Conservation (phyloP, 139 green algal species). For the Chlamydomonas eustigma region DNA sequence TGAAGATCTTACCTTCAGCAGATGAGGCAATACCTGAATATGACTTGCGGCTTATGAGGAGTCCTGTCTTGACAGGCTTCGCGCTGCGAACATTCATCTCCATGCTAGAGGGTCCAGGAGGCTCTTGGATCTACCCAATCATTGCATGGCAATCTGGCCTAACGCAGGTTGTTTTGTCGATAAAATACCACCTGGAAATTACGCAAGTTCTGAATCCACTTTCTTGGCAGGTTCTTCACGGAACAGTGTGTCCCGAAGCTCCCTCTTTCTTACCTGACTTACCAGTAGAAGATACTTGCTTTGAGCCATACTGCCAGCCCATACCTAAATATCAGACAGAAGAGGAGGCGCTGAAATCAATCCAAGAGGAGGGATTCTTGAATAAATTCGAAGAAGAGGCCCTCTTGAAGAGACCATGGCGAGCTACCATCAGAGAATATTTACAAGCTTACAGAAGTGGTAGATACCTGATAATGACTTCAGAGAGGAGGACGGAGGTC, state of each 20-base stretch:
- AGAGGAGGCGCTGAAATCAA: background rate
- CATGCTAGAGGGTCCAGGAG: background rate
- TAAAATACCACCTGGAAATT: too few relatives aligned
- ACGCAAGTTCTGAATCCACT: background rate
- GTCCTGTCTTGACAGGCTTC: background rate
- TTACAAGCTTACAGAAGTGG: slow-evolving; percentile 4
- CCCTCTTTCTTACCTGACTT: slow-evolving; percentile 15
- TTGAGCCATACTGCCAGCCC: background rate
- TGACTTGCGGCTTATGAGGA: background rate
- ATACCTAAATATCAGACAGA: background rate
- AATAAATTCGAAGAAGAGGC: background rate
- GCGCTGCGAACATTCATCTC: background rate
- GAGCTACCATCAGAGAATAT: slow-evolving; percentile 3
- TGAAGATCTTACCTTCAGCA: background rate
- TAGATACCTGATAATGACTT: too few relatives aligned
- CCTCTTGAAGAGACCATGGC: background rate
- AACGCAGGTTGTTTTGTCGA: too few relatives aligned
- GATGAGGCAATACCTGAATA: background rate
- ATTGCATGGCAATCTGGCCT: slow-evolving; percentile 2
- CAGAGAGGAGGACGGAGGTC: too few relatives aligned
- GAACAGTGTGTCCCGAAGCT: background rate
- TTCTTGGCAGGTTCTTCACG: slow-evolving; percentile 10
- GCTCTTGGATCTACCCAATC: background rate
- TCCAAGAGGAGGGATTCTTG: background rate
- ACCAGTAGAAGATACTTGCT: background rate